A percentile compares a stretch with the other conserved stretches of the same genome.
These are phyloP conservation scores for Jasminum sambac DNA, from an alignment of 257 asterid genomes.

Conservation along the genomic window DNA sequence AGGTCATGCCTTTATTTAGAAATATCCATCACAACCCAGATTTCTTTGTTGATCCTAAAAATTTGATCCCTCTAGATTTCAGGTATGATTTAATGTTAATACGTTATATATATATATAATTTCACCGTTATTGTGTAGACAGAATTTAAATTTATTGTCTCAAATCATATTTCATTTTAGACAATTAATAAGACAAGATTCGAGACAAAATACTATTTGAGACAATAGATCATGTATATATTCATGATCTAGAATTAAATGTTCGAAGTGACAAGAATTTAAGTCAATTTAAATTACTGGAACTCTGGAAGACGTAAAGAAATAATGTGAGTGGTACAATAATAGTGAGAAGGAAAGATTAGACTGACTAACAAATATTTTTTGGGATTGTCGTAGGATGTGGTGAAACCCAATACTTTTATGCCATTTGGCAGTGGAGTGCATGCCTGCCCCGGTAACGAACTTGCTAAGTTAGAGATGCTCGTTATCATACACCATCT, in stretches of 20 bases:
- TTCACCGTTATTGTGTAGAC: too few species aligned
- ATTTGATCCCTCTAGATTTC: conserved; percentile 76
- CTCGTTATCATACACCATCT: conserved; percentile 74
- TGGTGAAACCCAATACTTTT: conserved; percentile 67
- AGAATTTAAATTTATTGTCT: too few species aligned
- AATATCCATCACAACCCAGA: conserved; percentile 89
- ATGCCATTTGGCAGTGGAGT: conserved; percentile 92
- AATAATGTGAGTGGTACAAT: too few species aligned
- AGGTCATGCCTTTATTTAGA: conserved; percentile 90
- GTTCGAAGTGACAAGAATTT: too few species aligned
- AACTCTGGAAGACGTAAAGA: too few species aligned
- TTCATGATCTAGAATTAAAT: too few species aligned
- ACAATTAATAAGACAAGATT: too few species aligned
- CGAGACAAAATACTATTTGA: too few species aligned
- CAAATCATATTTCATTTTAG: too few species aligned
- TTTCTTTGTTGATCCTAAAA: conserved; percentile 63
- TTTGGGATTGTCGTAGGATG: conserved; percentile 31
- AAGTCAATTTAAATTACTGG: too few species aligned
- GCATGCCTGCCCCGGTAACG: conserved; percentile 92
- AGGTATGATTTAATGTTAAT: conserved; percentile 44
- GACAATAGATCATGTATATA: too few species aligned
- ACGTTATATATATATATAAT: too few species aligned
- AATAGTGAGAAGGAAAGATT: background rate
- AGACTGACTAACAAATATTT: background rate
- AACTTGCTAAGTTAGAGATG: conserved; percentile 86